A percentile compares a stretch with the other conserved stretches of the same genome.
These are phyloP conservation scores for Quercus wislizeni DNA, from an alignment of 306 rosid species.

Conservation along the genomic window DNA sequence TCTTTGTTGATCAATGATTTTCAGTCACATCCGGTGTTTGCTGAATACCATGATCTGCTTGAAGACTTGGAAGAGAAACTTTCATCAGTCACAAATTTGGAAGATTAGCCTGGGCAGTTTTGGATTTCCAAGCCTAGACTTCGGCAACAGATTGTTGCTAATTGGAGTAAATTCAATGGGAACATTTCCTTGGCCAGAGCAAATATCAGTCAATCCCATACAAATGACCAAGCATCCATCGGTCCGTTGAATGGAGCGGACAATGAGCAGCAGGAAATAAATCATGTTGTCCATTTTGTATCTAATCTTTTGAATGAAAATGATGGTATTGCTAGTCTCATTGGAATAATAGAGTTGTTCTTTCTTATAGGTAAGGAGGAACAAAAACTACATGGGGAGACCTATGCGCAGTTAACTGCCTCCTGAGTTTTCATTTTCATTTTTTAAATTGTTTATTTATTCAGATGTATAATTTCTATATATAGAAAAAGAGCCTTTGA, in stretches of 20 bases:
- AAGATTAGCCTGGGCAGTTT: slow-evolving; percentile 30
- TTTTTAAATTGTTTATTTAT: neutral
- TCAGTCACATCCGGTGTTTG: slow-evolving; percentile 62
- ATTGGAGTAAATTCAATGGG: slow-evolving; percentile 13
- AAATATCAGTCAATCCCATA: neutral
- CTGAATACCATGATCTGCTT: slow-evolving; percentile 72
- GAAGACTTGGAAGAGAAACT: slow-evolving; percentile 75
- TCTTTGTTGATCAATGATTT: slow-evolving; percentile 20
- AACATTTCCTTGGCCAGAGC: slow-evolving; percentile 15
- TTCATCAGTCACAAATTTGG: slow-evolving; percentile 44
- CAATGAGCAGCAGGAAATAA: neutral
- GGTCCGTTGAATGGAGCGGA: neutral
- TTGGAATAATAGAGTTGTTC: neutral
- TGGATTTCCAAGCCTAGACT: slow-evolving; percentile 17
- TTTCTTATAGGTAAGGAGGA: slow-evolving; percentile 21
- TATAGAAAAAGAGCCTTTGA: neutral
- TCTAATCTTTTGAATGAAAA: neutral
- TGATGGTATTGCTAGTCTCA: neutral
- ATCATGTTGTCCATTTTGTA: neutral
- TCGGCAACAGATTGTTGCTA: slow-evolving; percentile 30
- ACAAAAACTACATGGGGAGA: neutral
- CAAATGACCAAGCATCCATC: neutral
- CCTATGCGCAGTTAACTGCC: neutral
- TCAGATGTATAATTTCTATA: neutral
- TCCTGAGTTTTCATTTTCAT: neutral